Conservation (phyloP, 768 basidiomycete species). For the Amanita rimosa region DNA sequence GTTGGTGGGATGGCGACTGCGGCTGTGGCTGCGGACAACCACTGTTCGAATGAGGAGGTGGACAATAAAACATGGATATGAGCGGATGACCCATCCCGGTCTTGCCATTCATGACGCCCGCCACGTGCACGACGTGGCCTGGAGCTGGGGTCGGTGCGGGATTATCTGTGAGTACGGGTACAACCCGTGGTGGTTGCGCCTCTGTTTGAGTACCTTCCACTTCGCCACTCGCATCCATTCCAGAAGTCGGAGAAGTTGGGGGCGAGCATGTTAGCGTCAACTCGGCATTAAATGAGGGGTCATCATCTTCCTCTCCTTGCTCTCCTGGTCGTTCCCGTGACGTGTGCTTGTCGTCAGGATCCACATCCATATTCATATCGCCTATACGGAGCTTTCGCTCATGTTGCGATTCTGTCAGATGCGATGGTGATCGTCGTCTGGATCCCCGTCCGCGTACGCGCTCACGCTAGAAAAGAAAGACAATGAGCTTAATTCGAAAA, state of each 20-base stretch:
- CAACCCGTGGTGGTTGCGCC: neutral
- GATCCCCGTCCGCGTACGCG: neutral
- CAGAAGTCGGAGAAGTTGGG: conserved; percentile 5
- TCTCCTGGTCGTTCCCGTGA: neutral
- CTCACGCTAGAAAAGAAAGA: neutral
- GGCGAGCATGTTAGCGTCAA: conserved; percentile 17
- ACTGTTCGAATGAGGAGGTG: conserved; percentile 7
- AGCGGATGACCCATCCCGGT: neutral
- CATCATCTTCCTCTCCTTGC: conserved; percentile 7
- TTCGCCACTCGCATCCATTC: neutral
- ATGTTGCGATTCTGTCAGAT: neutral
- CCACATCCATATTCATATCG: neutral
- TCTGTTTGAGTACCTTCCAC: neutral
- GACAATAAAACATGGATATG: conserved; percentile 20
- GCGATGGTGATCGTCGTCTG: neutral
- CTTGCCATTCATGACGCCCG: neutral
- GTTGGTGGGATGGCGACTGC: neutral
- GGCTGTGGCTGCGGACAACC: neutral
- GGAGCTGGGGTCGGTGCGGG: neutral
- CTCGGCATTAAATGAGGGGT: conserved; percentile 27
- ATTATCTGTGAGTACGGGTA: neutral
- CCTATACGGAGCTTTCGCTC: neutral
- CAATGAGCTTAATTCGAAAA: neutral
- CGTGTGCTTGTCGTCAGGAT: neutral
- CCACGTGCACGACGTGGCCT: neutral